Conservation (phyloP, 2,329 filamentous ascomycete species). For the Fusarium sambucinum region DNA sequence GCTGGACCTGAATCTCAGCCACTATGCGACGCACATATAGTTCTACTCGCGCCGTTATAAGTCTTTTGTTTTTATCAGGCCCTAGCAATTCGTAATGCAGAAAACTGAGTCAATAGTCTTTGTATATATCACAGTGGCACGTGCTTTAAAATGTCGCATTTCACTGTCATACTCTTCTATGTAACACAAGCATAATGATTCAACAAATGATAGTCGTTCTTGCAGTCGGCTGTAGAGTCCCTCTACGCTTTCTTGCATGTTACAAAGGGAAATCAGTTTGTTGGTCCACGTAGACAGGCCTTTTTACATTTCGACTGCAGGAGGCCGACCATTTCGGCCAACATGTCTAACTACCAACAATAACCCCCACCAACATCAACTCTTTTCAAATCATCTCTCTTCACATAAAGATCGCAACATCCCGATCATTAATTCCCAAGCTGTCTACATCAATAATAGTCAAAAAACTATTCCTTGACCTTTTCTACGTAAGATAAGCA, state of each 20-base stretch:
- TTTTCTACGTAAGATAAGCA: not conserved
- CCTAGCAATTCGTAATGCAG: no score
- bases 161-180: not conserved
- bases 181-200: not conserved
- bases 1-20: no score
- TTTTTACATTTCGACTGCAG: not conserved
- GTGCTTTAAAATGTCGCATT: not conserved
- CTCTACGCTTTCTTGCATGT: not conserved
- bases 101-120: no score
- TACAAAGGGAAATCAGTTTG: not conserved
- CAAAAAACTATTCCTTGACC: not conserved
- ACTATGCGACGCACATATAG: no score
- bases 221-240: not conserved
- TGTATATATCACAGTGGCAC: not conserved
- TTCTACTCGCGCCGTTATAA: accelerated
- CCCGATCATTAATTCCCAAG: not conserved
- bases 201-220: not conserved
- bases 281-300: not conserved
- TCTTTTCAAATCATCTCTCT: not conserved
- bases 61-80: not conserved
- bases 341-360: not conserved
- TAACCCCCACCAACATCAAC: not conserved
- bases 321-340: not conserved
- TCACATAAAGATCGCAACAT: not conserved
- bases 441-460: accelerated